phyloP scores from a whole-genome alignment of 1,284 basidiomycete genomes.

The Marasmius tenuissimus region DNA sequence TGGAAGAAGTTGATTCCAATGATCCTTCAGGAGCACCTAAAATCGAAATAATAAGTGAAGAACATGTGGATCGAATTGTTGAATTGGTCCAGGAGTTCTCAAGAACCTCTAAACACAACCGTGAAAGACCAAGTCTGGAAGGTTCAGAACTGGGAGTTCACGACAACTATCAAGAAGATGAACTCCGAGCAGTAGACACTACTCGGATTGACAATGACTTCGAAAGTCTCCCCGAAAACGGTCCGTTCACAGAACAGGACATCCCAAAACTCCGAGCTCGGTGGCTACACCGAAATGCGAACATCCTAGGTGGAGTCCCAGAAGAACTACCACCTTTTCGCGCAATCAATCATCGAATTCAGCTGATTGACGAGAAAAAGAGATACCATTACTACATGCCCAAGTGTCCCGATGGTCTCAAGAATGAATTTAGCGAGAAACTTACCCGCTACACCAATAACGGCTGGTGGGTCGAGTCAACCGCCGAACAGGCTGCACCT shows the following conservation, averaged over 20 bases:
- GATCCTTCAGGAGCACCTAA: not conserved
- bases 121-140: not conserved
- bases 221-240: not conserved
- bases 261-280: slow-evolving; percentile 18
- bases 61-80: not conserved
- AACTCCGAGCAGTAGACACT: too few relatives aligned
- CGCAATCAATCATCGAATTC: slow-evolving; percentile 31
- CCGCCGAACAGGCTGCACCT: slow-evolving; percentile 19
- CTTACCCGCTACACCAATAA: slow-evolving; percentile 21
- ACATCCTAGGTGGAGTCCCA: slow-evolving; percentile 22
- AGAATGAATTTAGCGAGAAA: slow-evolving; percentile 14
- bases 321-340: slow-evolving; percentile 23
- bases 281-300: slow-evolving; percentile 18
- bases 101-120: too few relatives aligned
- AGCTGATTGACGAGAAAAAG: slow-evolving; percentile 24
- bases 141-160: not conserved
- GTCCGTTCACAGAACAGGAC: slow-evolving; percentile 6
- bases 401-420: slow-evolving; percentile 13
- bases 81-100: slow-evolving; percentile 5
- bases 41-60: not conserved
- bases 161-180: not conserved
- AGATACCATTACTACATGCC: slow-evolving; percentile 25
- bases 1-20: not conserved
- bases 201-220: not conserved
- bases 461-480: slow-evolving; percentile 10